These are phyloP conservation scores for Acer yangbiense DNA, from an alignment of 345 rosid genomes.

Conservation along the genomic window DNA sequence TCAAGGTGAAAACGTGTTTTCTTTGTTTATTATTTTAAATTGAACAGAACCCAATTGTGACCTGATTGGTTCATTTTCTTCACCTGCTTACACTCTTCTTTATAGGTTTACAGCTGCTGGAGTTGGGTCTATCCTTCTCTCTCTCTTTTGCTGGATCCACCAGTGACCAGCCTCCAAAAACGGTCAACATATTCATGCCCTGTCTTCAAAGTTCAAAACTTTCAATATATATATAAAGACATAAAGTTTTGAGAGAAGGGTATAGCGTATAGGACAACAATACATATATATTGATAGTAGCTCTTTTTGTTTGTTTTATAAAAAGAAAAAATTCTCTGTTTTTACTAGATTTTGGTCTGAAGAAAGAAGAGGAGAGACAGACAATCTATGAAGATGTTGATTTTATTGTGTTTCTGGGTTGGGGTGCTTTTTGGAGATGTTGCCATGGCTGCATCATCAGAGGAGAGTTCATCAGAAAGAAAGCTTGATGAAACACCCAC, in stretches of 20 bases:
- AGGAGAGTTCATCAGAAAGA: constrained; percentile 30
- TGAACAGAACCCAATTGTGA: not conserved
- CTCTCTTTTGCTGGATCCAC: not conserved
- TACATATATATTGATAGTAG: not conserved
- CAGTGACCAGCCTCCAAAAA: not conserved
- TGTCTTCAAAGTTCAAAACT: not conserved
- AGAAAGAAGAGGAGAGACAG: not conserved
- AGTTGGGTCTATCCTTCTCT: not conserved
- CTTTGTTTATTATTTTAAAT: not conserved
- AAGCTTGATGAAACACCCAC: constrained; percentile 86
- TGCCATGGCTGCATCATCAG: constrained; percentile 34
- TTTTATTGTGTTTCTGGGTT: constrained; percentile 20
- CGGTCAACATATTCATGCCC: not conserved
- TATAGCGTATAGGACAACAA: not conserved
- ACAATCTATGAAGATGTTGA: constrained; percentile 3
- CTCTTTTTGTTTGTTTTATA: not conserved
- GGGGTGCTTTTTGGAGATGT: constrained; percentile 28
- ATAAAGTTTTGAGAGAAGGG: not conserved
- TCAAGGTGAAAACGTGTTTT: not conserved
- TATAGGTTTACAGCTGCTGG: too few species aligned
- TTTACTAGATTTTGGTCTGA: not conserved
- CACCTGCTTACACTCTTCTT: too few species aligned
- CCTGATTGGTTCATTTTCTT: not conserved
- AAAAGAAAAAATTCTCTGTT: not conserved
- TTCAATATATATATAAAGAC: not conserved